These are phyloP conservation scores for Pueraria montana DNA, from an alignment of 306 rosid species.

Conservation along the genomic window DNA sequence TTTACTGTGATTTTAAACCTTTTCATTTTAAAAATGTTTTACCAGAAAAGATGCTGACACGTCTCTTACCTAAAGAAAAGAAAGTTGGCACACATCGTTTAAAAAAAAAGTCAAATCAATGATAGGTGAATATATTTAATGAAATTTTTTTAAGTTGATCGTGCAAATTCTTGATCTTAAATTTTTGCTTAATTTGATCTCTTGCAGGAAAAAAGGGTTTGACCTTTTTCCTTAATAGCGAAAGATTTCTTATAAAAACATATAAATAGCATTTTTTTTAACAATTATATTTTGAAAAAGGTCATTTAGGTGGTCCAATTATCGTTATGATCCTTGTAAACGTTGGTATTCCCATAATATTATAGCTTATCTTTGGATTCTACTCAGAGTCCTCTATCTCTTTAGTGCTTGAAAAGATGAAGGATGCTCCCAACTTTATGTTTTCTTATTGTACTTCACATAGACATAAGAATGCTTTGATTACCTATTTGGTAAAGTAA, in stretches of 20 bases:
- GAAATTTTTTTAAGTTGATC: background rate
- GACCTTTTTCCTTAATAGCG: background rate
- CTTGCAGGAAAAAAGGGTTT: background rate
- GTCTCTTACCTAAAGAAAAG: background rate
- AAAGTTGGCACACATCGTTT: background rate
- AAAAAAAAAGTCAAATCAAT: background rate
- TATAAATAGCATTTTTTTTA: background rate
- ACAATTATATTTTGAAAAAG: slow-evolving; percentile 25
- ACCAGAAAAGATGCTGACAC: background rate
- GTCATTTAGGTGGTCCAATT: slow-evolving; percentile 39
- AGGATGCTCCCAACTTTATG: slow-evolving; percentile 34
- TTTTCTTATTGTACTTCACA: background rate
- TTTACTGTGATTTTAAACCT: background rate
- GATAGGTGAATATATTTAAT: background rate
- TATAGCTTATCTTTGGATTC: slow-evolving; percentile 49
- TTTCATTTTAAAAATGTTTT: background rate
- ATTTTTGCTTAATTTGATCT: background rate
- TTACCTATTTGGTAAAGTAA: slow-evolving; percentile 61
- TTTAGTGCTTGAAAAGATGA: slow-evolving; percentile 50
- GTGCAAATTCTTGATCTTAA: background rate
- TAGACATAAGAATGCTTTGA: slow-evolving; percentile 41
- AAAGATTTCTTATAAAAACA: slow-evolving; percentile 18
- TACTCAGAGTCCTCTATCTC: background rate
- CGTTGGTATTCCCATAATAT: slow-evolving; percentile 37
- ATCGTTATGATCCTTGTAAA: slow-evolving; percentile 31